Conservation (phyloP, 2,329 filamentous ascomycete species). For the Uncinocarpus reesii region DNA sequence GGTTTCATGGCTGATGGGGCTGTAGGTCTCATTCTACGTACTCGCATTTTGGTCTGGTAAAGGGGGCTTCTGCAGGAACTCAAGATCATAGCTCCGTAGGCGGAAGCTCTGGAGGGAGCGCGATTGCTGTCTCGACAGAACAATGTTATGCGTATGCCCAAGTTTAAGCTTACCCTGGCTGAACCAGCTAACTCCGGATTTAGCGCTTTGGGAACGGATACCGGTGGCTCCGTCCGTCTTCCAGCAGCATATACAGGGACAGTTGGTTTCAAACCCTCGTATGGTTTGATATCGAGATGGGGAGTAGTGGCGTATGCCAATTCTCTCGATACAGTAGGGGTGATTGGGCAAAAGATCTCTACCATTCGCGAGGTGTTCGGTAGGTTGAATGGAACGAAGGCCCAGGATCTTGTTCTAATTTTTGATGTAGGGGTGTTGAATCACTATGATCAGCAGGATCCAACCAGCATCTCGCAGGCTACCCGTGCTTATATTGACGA, state of each 20-base stretch:
- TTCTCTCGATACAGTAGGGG: constrained; percentile 79
- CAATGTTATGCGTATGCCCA: constrained; percentile 48
- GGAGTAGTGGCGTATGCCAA: constrained; percentile 89
- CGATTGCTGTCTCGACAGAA: constrained; percentile 63
- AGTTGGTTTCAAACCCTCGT: constrained; percentile 83
- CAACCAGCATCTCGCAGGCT: constrained; percentile 54
- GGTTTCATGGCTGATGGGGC: constrained; percentile 1
- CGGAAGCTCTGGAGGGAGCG: constrained; percentile 89
- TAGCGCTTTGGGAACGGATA: constrained; percentile 80
- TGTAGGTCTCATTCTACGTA: constrained; percentile 56
- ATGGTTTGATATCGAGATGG: constrained; percentile 74
- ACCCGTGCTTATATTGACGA: constrained; percentile 44
- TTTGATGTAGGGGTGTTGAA: constrained; percentile 39
- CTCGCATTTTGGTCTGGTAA: constrained; percentile 58
- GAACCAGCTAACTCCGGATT: constrained; percentile 10
- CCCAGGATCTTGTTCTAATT: constrained; percentile 5
- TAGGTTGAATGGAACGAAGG: too few relatives aligned
- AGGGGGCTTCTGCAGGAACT: constrained; percentile 36
- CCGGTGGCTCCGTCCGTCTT: constrained; percentile 75
- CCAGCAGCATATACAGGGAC: constrained; percentile 78
- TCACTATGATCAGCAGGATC: constrained; percentile 58
- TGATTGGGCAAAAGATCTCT: constrained; percentile 51
- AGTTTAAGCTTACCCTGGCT: background rate
- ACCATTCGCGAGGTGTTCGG: constrained; percentile 44
- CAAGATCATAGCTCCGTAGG: constrained; percentile 55